A percentile compares a stretch with the other conserved stretches of the same genome.
Conservation (phyloP, 768 basidiomycete genomes). For the Hericium rajendrae region DNA sequence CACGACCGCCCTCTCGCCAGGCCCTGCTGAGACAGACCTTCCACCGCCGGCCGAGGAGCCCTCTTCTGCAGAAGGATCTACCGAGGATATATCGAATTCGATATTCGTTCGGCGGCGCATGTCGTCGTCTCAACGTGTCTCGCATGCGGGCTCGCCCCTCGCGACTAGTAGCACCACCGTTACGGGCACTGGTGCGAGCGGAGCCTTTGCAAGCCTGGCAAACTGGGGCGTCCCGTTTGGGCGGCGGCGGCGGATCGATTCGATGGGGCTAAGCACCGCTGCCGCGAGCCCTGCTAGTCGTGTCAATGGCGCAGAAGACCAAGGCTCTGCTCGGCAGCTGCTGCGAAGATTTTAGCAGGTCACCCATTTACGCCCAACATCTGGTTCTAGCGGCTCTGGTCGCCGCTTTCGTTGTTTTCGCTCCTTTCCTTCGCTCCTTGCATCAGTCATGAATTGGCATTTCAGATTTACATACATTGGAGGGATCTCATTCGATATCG, state of each 20-base stretch:
- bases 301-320: slow-evolving; percentile 25
- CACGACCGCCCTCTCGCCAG: slow-evolving; percentile 35
- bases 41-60: slow-evolving; percentile 9
- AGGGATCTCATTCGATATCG: too few species aligned
- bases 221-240: slow-evolving; percentile 13
- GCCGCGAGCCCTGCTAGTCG: slow-evolving; percentile 24
- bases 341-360: neutral
- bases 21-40: slow-evolving; percentile 17
- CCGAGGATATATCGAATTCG: slow-evolving; percentile 48
- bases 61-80: slow-evolving; percentile 53
- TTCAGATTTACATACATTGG: too few species aligned
- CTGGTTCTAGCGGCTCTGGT: neutral
- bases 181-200: slow-evolving; percentile 11
- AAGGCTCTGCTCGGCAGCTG: slow-evolving; percentile 1
- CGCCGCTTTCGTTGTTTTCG: too few species aligned
- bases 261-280: neutral
- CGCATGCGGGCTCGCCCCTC: slow-evolving; percentile 17
- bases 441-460: too few species aligned
- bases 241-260: slow-evolving; percentile 6
- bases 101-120: slow-evolving; percentile 40
- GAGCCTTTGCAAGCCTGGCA: slow-evolving; percentile 22
- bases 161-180: slow-evolving; percentile 12
- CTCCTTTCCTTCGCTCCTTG: too few species aligned
- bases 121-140: slow-evolving; percentile 43
- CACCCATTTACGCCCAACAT: neutral